These are phyloP conservation scores for Mallotus repandus DNA, from an alignment of 441 rosid species.

Conservation along the genomic window DNA sequence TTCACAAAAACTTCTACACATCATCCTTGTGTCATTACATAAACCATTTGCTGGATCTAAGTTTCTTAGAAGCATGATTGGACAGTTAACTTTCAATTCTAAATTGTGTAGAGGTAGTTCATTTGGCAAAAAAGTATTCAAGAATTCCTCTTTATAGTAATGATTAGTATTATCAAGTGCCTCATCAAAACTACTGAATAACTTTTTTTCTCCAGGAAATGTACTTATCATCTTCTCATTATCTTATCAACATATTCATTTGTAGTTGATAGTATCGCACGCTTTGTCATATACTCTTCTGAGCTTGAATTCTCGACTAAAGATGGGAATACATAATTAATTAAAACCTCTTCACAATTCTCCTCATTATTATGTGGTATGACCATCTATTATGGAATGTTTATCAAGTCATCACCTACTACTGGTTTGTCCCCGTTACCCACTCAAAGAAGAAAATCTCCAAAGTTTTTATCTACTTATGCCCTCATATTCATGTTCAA, in stretches of 20 bases:
- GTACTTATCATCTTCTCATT: too few relatives aligned
- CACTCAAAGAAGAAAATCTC: background rate
- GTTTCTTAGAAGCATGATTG: conserved; percentile 7
- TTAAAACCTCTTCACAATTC: background rate
- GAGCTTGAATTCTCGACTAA: background rate
- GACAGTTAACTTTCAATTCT: background rate
- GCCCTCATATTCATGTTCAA: background rate
- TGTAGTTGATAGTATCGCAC: background rate
- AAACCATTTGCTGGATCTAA: background rate
- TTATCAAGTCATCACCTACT: background rate
- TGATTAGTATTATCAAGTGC: background rate
- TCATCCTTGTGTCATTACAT: conserved; percentile 8
- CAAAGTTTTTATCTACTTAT: background rate
- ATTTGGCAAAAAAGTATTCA: background rate
- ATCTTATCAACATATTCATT: background rate
- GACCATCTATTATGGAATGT: background rate
- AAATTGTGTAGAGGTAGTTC: background rate
- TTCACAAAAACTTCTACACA: background rate
- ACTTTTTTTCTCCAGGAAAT: background rate
- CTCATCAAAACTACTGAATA: background rate
- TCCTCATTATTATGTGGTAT: background rate
- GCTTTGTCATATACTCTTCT: background rate
- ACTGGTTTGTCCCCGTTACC: background rate
- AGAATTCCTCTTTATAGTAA: background rate
- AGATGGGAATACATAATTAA: background rate